Base-by-base conservation (phyloP, 176 grass and related monocot species). In the Cenchrus americanus region DNA sequence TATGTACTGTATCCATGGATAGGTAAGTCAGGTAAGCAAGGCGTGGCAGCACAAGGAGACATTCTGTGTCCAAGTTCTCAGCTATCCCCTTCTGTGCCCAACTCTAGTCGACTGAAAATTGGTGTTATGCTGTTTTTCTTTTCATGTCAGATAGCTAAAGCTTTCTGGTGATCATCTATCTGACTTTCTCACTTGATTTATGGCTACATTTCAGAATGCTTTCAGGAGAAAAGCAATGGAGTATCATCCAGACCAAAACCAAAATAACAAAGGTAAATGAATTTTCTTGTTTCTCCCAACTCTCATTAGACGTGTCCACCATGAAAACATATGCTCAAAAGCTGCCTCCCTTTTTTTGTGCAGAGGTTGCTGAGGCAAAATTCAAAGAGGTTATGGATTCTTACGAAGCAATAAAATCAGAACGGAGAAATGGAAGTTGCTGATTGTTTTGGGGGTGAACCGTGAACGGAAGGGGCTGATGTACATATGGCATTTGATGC, bases 201-300 rank as follows among this genome's bases (percentile, higher is more conserved):
- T 87, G 72, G 18, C 67, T 87, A 19, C 26, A 76, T 75, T 94
- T 49, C 73, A 97, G 94, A 88, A 48, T 86, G 94, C 92, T 48
- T 94, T 97, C 61, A 94, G 94, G 79, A 87, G 63, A 83, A 97
- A 97, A 89, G 94, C 92, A 66, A 86, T 94, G 89, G 89, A 94
- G 79, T 90, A 88, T 34, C 94, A 97, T 92, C 94, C 94, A 18
- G 94, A 97, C 51, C 94, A 92, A 81, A 97, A 97, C 81, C 84
- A 86, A 82, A 80, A 85, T 71, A 92, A 94, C 79, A 94, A 93
- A 90, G 84, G 94, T 94, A 71, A 77, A 48, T 42, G 47, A 15
- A 60, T 27, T 43, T 75, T 14, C 15, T 49, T 86, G 4, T 51
- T 43, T 26, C 49, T 65, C 72, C 69, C 6, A 14, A 19, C 10